phyloP scores from a whole-genome alignment of 345 rosid species.

The Aquilaria malaccensis region DNA sequence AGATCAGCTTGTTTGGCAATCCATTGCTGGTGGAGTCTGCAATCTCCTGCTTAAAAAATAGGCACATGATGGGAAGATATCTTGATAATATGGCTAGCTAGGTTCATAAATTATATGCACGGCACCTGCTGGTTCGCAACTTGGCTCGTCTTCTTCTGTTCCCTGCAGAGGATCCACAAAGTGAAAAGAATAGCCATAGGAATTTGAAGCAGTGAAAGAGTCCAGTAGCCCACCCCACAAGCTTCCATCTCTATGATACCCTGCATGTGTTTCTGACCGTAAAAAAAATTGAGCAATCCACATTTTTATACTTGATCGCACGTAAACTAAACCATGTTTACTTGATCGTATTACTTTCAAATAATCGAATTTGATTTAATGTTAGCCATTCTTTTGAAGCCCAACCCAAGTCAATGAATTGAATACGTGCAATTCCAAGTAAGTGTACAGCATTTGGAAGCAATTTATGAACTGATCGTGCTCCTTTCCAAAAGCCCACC shows the following conservation, averaged over 20 bases:
- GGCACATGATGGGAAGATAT: not conserved
- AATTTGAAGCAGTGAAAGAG: constrained; percentile 58
- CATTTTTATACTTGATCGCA: too few species aligned
- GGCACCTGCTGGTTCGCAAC: constrained; percentile 29
- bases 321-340: too few species aligned
- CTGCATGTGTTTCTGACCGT: constrained; percentile 23
- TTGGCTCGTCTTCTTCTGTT: constrained; percentile 23
- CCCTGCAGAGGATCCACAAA: constrained; percentile 43
- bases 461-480: too few species aligned
- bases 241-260: constrained; percentile 51
- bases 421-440: too few species aligned
- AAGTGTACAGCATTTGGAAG: too few species aligned
- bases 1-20: constrained; percentile 31
- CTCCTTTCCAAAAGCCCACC: too few species aligned
- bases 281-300: too few species aligned
- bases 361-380: too few species aligned
- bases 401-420: too few species aligned
- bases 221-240: constrained; percentile 69
- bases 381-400: too few species aligned
- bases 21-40: constrained; percentile 21
- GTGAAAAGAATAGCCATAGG: constrained; percentile 75
- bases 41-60: constrained; percentile 24
- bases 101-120: not conserved
- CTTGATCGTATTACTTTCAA: too few species aligned
- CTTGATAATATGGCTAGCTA: not conserved